Evolutionary conservation across 306 rosid genomes (phyloP), one percentile per base, ranked within the genome.

Genomic region (Echinosophora koreensis): DNA sequence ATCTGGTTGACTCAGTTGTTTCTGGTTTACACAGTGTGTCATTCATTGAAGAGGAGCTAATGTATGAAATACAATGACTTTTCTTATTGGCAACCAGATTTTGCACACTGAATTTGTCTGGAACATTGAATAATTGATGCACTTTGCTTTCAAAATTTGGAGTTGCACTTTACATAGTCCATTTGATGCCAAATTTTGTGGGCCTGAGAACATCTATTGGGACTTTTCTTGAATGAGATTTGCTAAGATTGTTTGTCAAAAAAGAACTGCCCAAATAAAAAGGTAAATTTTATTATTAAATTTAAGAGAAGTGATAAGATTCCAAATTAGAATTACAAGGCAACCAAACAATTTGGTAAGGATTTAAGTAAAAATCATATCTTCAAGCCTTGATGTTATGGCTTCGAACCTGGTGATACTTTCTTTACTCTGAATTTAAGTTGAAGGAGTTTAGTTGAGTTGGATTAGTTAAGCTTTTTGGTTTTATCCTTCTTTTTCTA

Each of bases 101-200:
- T 28, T 15, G 51, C 66, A 12, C 66, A 14, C 66, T 52, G 32
- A 69, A 37, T 56, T 8, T 72, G 79, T 54, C 74, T 54, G 18
- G 42, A 78, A 68, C 17, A 13, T 14, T 17, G 61, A 65, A 61
- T 50, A 22, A 13, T 55, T 15, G 37, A 55, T 71, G 78, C 32
- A 66, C 73, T 58, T 56, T 27, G 62, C 66, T 69, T 74, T 84
- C 87, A 80, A 75, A 75, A 64, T 30, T 76, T 62, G 69, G 83
- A 57, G 17, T 58, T 13, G 67, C 13, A 60, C 39, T 11, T 67
- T 74, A 28, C 11, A 13, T 55, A 5, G 12, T 72, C 44, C 6
- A 18, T 1, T 9, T 55, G 12, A 58, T 75, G 58, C 71, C 70
- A 69, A 34, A 3, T 78, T 14, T 18, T 46, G 61, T 69, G 52